Evolutionary conservation across 2,329 filamentous ascomycete genomes (phyloP), one percentile per base, ranked within the genome.

Genomic region (Ampelomyces quisqualis): DNA sequence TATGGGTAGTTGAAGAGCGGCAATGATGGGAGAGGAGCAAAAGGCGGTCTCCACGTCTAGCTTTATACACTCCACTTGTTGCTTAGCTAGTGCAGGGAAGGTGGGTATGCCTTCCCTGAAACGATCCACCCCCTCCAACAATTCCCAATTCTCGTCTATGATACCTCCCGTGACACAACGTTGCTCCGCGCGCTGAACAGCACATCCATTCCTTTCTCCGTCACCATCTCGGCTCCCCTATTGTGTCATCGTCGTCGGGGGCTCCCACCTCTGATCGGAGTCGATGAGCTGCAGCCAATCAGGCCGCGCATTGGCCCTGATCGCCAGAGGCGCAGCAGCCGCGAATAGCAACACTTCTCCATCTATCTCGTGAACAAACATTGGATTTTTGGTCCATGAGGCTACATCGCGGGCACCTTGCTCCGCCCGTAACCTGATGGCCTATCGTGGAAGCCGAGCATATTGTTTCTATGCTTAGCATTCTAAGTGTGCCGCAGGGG

Each of bases 311-410:
- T 20, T 38, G 50, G 61, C 47, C 57, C 55, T 61, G 58, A 65
- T 65, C 62, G 49, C 60, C 60, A 45, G 39, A 43, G 49, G 64
- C 64, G 60, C 60, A 65, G 63, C 57, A 44, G 2, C 51, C 56
- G 50, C 60, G 60, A 65, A 64, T 65, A 65, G 63, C 49, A 63
- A 52, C 60, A 49, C 45, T 43, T 41, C 52, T 34, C 45, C 50
- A 19, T 37, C 50, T 47, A 49, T 45, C 32, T 40, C 29, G 38
- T 23, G 17, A 34, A 44, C 39, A 20, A 43, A 41, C 43, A 45
- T 45, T 40, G 46, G 39, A 33, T 30, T 48, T 38, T 49, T 43
- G 47, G 35, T 36, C 38, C 40, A 41, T 49, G 43, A 50, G 51
- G 46, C 50, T 54, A 41, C 51, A 38, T 36, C 34, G 41, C 36